Conservation (phyloP, 345 rosid genomes). For the Mallotus nudiflorus region DNA sequence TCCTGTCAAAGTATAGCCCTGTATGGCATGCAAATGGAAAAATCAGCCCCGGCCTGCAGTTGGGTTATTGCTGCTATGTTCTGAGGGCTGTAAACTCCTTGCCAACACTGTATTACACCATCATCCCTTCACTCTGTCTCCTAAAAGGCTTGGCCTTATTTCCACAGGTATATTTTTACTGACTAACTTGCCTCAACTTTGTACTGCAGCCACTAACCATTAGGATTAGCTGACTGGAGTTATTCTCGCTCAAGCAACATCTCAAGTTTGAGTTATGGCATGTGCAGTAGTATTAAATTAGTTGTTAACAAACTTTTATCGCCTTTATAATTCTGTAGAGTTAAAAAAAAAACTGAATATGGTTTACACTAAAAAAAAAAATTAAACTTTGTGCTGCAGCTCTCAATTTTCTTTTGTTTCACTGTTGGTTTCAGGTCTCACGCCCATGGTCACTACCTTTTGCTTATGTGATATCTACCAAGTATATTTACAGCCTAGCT, state of each 20-base stretch:
- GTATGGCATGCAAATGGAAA: slow-evolving; percentile 50
- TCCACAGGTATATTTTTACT: slow-evolving; percentile 54
- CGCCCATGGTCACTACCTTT: slow-evolving; percentile 65
- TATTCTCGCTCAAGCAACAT: no score
- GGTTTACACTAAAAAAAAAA: no score
- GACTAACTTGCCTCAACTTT: not conserved
- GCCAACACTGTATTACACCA: slow-evolving; percentile 46
- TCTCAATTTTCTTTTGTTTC: no score
- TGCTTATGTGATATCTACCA: slow-evolving; percentile 42
- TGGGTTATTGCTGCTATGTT: slow-evolving; percentile 44
- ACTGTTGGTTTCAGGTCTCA: slow-evolving; percentile 41
- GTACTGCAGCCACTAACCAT: no score
- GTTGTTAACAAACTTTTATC: no score
- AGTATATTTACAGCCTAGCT: slow-evolving; percentile 36
- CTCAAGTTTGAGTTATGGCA: no score
- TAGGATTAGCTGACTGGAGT: no score
- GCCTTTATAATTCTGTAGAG: no score
- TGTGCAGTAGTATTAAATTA: no score
- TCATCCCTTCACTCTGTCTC: slow-evolving; percentile 61
- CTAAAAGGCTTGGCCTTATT: slow-evolving; percentile 62
- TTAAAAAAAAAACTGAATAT: no score
- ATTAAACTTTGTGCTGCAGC: not conserved
- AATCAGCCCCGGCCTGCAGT: slow-evolving; percentile 49
- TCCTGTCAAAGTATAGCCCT: slow-evolving; percentile 61
- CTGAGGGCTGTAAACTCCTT: slow-evolving; percentile 65